A percentile compares a stretch with the other conserved stretches of the same genome.
phyloP scores from a whole-genome alignment of 2,329 filamentous ascomycete species.

The Paraphaeosphaeria sporulosa region DNA sequence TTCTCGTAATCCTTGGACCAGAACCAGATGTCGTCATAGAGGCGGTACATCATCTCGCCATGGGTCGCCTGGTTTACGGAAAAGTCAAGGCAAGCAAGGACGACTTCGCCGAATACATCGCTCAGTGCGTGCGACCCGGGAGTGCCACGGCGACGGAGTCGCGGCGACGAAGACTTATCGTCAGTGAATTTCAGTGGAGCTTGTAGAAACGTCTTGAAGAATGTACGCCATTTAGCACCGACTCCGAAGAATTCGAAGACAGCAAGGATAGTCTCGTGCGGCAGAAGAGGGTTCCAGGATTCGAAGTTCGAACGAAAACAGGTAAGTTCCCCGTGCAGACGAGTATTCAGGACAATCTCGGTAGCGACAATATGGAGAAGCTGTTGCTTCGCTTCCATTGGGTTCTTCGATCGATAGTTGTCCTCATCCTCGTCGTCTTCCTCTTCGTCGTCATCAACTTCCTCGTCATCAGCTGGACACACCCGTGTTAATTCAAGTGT shows the following conservation, averaged over 20 bases:
- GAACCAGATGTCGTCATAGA: constrained; percentile 61
- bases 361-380: constrained; percentile 41
- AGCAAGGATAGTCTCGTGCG: constrained; percentile 55
- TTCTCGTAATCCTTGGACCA: constrained; percentile 52
- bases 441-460: neutral
- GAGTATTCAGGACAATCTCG: constrained; percentile 42
- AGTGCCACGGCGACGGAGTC: constrained; percentile 54
- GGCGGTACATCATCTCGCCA: constrained; percentile 54
- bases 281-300: constrained; percentile 45
- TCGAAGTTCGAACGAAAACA: constrained; percentile 43
- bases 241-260: constrained; percentile 57
- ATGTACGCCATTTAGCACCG: constrained; percentile 51
- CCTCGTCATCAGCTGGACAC: neutral
- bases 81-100: constrained; percentile 58
- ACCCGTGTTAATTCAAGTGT: neutral
- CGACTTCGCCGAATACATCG: constrained; percentile 57
- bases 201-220: constrained; percentile 56
- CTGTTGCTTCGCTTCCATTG: constrained; percentile 41
- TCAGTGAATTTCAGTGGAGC: constrained; percentile 55
- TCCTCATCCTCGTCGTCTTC: constrained; percentile 7
- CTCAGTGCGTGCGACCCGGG: constrained; percentile 57
- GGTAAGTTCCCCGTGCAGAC: constrained; percentile 36
- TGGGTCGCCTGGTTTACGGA: constrained; percentile 53
- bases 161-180: constrained; percentile 43
- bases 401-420: constrained; percentile 27